phyloP scores from a whole-genome alignment of 345 rosid genomes.

The Conringia planisiliqua region DNA sequence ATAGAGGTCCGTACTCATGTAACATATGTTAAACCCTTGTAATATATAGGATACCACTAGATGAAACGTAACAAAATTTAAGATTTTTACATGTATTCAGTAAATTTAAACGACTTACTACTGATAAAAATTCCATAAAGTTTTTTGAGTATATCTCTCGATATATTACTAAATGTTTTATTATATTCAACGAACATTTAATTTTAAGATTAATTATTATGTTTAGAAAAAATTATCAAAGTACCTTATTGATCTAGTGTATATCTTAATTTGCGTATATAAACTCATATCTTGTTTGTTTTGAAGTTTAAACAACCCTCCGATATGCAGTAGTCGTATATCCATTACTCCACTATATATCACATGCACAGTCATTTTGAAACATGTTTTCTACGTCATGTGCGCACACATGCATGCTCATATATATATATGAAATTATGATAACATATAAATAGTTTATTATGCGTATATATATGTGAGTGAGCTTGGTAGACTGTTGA shows the following conservation, averaged over 20 bases:
- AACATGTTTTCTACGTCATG: neutral
- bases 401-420: slow-evolving; percentile 1
- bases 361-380: neutral
- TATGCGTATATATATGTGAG: neutral
- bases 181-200: neutral
- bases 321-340: neutral
- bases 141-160: neutral
- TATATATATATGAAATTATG: neutral
- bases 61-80: neutral
- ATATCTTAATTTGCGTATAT: neutral
- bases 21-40: neutral
- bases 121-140: neutral
- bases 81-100: neutral
- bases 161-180: neutral
- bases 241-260: neutral
- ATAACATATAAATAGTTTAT: neutral
- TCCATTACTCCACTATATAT: neutral
- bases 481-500: neutral
- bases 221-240: neutral
- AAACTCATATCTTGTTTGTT: neutral
- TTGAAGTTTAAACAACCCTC: neutral
- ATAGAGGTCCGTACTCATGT: neutral
- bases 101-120: neutral
- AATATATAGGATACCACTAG: neutral
- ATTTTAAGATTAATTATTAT: neutral